phyloP scores from a whole-genome alignment of 2,329 filamentous ascomycete species.

The Fusarium compactum region DNA sequence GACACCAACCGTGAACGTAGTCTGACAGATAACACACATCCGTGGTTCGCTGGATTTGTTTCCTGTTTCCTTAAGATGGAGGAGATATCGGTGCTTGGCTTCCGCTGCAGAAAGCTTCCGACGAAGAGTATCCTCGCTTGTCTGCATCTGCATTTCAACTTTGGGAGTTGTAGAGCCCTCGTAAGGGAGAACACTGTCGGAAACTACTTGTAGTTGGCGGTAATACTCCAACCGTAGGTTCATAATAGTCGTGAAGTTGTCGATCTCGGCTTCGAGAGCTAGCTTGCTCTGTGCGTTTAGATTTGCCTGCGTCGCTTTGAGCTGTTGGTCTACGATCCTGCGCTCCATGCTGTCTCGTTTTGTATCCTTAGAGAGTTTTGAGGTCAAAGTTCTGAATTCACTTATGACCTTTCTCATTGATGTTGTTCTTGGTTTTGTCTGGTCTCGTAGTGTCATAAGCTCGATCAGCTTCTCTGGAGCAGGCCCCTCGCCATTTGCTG shows the following conservation, averaged over 20 bases:
- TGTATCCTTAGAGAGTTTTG: constrained; percentile 57
- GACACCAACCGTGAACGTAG: constrained; percentile 79
- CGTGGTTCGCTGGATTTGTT: constrained; percentile 72
- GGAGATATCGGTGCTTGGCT: constrained; percentile 80
- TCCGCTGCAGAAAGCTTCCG: constrained; percentile 71
- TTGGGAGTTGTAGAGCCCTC: constrained; percentile 72
- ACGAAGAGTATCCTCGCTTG: constrained; percentile 58
- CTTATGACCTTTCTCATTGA: constrained; percentile 79
- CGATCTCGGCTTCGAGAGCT: constrained; percentile 75
- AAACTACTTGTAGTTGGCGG: constrained; percentile 88
- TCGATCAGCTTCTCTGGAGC: constrained; percentile 72
- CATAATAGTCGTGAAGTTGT: constrained; percentile 81
- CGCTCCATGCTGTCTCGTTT: constrained; percentile 75
- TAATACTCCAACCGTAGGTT: constrained; percentile 92
- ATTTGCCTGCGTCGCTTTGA: constrained; percentile 69
- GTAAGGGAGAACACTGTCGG: constrained; percentile 83
- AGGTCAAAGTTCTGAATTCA: constrained; percentile 76
- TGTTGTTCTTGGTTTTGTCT: constrained; percentile 65
- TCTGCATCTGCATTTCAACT: constrained; percentile 52
- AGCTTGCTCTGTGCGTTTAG: constrained; percentile 65
- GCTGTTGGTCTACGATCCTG: constrained; percentile 71
- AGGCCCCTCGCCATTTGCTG: constrained; percentile 74
- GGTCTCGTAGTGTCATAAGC: constrained; percentile 61
- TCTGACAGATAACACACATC: constrained; percentile 89
- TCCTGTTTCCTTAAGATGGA: constrained; percentile 68